phyloP scores from a whole-genome alignment of 129 eudicot species.

The Pulicaria dysenterica region DNA sequence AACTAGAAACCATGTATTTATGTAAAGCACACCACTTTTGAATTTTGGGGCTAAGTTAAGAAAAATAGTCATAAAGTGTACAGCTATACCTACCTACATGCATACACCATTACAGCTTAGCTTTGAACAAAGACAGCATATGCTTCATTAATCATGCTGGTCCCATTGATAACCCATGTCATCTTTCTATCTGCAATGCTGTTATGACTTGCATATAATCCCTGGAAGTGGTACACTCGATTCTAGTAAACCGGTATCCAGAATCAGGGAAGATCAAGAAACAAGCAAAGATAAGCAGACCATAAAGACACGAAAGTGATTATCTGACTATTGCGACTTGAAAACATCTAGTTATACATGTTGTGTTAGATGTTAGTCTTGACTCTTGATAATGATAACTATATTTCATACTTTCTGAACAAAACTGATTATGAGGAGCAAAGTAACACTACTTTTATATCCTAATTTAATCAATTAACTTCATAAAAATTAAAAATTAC shows the following conservation, averaged over 20 bases:
- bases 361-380: too few relatives aligned
- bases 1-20: conserved; percentile 26
- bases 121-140: conserved; percentile 14
- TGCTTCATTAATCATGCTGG: conserved; percentile 20
- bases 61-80: not conserved
- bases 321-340: not conserved
- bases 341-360: too few relatives aligned
- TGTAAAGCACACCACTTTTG: conserved; percentile 26
- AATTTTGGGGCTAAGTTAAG: conserved; percentile 3
- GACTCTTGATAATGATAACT: not conserved
- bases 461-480: not conserved
- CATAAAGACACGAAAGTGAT: not conserved
- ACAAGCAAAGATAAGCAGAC: conserved; percentile 8
- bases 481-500: not conserved
- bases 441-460: not conserved
- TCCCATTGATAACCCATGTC: not conserved
- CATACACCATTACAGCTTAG: conserved; percentile 8
- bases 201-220: not conserved
- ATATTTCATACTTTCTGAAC: not conserved
- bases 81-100: not conserved
- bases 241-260: not conserved
- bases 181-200: conserved; percentile 13
- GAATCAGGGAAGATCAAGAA: conserved; percentile 7
- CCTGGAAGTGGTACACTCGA: conserved; percentile 3
- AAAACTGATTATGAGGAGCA: too few relatives aligned